Evolutionary conservation across 768 basidiomycete species (phyloP), one percentile per base, ranked within the genome.

Genomic region (Lactifluus rugatus): DNA sequence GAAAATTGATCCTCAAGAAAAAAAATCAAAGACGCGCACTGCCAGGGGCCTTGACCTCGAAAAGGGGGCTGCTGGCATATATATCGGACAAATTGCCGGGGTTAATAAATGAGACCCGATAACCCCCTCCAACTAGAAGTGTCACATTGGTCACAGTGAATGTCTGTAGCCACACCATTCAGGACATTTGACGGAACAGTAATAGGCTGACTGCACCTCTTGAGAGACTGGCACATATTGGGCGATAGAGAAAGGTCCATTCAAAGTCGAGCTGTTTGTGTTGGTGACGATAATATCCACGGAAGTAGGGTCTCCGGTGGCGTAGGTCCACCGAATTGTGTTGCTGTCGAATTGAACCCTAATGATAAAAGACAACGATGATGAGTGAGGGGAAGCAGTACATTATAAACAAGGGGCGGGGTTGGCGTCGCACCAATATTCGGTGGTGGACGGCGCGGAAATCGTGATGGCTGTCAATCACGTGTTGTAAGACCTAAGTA

Each of bases 281-380:
- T 75, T 74, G 49, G 65, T 65, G 60, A 75, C 57, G 37, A 66
- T 50, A 39, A 75, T 70, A 45, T 69, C 54, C 45, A 74, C 67
- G n/a, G 69, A 62, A 53, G 51, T 61, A 13, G 72, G 73, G 61
- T 73, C 73, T 25, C 71, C 72, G 28, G 51, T 0, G 48, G 11
- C 61, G 60, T 59, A 72, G 17, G 57, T 54, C 74, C 74, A 75
- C 37, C 60, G 62, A 60, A 75, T 74, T 23, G 39, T 54, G 62
- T 75, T 75, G 60, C 64, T 70, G 14, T 60, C 49, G 61, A 67
- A 64, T 60, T 70, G 68, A 19, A 74, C 73, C 73, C 73, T 74
- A 34, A n/a, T 25, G 14, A 26, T 5, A 10, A 16, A 17, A 14
- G 16, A 37, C 13, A 7, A 31, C 19, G n/a, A 21, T 21, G 31